Evolutionary conservation across 345 rosid species (phyloP).

Genomic region (Kernera saxatilis): DNA sequence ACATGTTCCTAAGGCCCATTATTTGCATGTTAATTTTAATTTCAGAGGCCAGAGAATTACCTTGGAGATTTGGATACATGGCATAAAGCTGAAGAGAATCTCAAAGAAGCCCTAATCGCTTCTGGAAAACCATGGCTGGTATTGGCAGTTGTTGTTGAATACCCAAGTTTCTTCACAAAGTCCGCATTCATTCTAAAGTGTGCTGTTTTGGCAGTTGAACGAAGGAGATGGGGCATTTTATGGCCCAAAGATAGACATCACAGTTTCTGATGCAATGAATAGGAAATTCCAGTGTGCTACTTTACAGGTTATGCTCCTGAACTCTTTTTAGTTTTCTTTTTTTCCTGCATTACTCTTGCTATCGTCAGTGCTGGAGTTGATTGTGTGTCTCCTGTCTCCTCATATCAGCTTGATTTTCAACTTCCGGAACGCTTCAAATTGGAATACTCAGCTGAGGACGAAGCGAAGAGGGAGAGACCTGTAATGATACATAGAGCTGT

Average conservation of each 20-base stretch:
- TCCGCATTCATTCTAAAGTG: background rate
- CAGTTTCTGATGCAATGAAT: conserved; percentile 90
- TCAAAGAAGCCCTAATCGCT: conserved; percentile 63
- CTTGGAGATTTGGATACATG: conserved; percentile 75
- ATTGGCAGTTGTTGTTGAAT: conserved; percentile 10
- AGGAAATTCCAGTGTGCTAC: conserved; percentile 97
- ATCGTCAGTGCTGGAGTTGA: conserved; percentile 11
- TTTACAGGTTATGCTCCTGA: conserved; percentile 56
- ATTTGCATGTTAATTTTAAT: conserved; percentile 10
- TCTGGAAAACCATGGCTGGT: conserved; percentile 92
- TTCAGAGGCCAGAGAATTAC: conserved; percentile 93
- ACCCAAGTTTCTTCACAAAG: background rate
- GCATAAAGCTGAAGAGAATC: conserved; percentile 89
- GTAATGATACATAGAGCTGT: conserved; percentile 96
- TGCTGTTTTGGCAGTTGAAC: conserved; percentile 51
- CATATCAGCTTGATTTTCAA: conserved; percentile 87
- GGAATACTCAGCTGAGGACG: conserved; percentile 88
- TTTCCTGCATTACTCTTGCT: background rate
- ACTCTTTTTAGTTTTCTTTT: background rate
- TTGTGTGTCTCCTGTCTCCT: conserved; percentile 13
- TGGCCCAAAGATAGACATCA: conserved; percentile 97
- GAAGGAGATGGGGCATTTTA: conserved; percentile 98
- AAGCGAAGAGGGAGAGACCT: conserved; percentile 72
- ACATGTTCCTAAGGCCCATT: background rate
- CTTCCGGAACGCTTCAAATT: conserved; percentile 76